Percentiles rank a stretch among this genome's conserved stretches.
Conservation (phyloP, 352 stramenopile species). For the Phytophthora litchii region DNA sequence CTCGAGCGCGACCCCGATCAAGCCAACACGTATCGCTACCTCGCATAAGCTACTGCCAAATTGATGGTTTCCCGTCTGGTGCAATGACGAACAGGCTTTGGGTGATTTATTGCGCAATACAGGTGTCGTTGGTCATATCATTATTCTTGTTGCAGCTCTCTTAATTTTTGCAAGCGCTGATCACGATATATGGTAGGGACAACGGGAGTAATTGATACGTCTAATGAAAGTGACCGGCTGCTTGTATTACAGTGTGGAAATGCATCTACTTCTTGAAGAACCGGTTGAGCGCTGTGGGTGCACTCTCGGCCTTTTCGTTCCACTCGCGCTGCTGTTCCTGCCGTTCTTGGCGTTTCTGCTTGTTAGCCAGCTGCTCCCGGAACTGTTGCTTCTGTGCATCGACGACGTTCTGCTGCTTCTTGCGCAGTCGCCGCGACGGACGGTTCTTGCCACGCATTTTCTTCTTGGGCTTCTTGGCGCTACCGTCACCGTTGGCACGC, state of each 20-base stretch:
- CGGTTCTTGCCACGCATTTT: slow-evolving; percentile 98
- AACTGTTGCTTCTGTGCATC: slow-evolving; percentile 94
- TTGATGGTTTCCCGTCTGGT: slow-evolving; percentile 10
- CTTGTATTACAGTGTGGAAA: slow-evolving; percentile 35
- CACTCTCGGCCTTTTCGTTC: slow-evolving; percentile 75
- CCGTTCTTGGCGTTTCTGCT: slow-evolving; percentile 76
- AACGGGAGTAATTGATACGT: slow-evolving; percentile 10
- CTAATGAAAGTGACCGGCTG: slow-evolving; percentile 26
- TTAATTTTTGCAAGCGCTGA: background rate
- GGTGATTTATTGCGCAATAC: slow-evolving; percentile 34
- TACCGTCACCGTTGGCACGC: slow-evolving; percentile 74
- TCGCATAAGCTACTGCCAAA: slow-evolving; percentile 71
- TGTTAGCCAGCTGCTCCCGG: slow-evolving; percentile 81
- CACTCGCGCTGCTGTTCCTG: slow-evolving; percentile 80
- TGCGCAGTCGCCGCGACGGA: slow-evolving; percentile 94
- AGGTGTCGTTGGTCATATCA: slow-evolving; percentile 26
- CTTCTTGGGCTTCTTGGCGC: slow-evolving; percentile 86
- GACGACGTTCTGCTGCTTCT: slow-evolving; percentile 99
- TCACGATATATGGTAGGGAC: background rate
- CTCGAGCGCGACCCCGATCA: slow-evolving; percentile 97
- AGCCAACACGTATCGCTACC: slow-evolving; percentile 96
- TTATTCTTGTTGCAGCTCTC: background rate
- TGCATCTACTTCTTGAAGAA: slow-evolving; percentile 86
- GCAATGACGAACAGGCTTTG: slow-evolving; percentile 18
- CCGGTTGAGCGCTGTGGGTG: slow-evolving; percentile 83